Base-by-base conservation (phyloP, 495 filamentous ascomycete species). In the Trichoderma reesei region DNA sequence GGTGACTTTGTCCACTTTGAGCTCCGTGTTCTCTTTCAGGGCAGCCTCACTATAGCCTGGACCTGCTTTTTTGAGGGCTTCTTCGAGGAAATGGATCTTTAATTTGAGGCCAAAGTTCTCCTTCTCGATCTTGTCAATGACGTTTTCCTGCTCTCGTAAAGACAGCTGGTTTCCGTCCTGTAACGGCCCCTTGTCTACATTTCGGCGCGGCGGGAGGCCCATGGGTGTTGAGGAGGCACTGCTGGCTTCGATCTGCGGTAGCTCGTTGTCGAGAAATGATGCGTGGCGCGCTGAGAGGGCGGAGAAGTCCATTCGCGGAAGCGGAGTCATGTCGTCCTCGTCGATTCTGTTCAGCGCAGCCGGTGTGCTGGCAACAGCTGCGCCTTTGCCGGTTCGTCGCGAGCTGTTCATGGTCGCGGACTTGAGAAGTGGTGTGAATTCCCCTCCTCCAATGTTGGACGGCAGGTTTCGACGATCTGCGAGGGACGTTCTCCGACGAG, bases 41-140 rank as follows among this genome's bases (percentile, higher is more conserved):
- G 95, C 90, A 26, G 85, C 83, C 68, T 93, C 88, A 71, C 91
- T 92, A 78, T 90, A 91, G 41, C 89, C 88, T 3, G 91, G 92
- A 0, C 94, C 95, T 33, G 86, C 83, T 71, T 93, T 96, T 42
- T 87, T 82, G 16, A 98, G 72, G 33, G 89, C 86, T 61, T 91
- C 87, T 68, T 90, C 86, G 67, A 91, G 80, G 70, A 90, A 90
- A 71, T 91, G 87, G 60, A 90, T 90, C 73, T 90, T 91, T 64
- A 91, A 79, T 70, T 91, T 91, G 37, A 91, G 75, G 9, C 85
- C 85, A 66, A 91, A 91, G 65, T 91, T 91, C 67, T 91, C 88
- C 77, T 98, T 98, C 72, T 98, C 91, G 66, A 98, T 91, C 70
- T 88, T 89, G 74, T 96, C 91, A 68, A 98, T 93, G 64, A 94